Conservation (phyloP, 371 early-diverging fungal genomes). For the Dichotomocladium elegans region DNA sequence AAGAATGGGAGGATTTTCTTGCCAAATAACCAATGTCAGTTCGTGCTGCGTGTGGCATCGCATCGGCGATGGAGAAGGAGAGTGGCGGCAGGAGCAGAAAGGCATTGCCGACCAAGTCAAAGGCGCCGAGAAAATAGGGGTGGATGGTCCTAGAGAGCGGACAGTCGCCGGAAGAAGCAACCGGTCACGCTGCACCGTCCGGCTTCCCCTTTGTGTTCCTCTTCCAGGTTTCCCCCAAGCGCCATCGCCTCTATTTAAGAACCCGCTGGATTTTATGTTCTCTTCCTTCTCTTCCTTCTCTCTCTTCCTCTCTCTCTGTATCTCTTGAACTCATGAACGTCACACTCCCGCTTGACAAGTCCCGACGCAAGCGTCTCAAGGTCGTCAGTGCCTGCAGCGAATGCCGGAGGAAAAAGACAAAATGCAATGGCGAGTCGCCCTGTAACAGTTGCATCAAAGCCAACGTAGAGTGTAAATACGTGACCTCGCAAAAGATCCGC, state of each 20-base stretch:
- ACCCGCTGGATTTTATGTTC: conserved; percentile 6
- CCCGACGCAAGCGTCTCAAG: conserved; percentile 41
- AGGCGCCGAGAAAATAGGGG: not conserved
- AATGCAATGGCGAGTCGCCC: conserved; percentile 44
- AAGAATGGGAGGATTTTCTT: too few relatives aligned
- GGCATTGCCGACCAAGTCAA: too few relatives aligned
- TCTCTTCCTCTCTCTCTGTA: not conserved
- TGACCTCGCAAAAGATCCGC: conserved; percentile 21
- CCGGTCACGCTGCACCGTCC: conserved; percentile 6
- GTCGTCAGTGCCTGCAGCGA: conserved; percentile 44
- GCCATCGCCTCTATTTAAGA: not conserved
- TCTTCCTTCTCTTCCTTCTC: conserved; percentile 2
- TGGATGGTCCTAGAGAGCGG: not conserved
- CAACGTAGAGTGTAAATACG: conserved; percentile 34
- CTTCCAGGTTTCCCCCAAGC: not conserved
- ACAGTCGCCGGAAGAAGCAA: conserved; percentile 10
- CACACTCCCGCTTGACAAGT: conserved; percentile 24
- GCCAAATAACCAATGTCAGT: too few relatives aligned
- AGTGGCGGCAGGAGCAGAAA: too few relatives aligned
- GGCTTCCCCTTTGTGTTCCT: conserved; percentile 1
- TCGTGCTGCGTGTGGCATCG: too few relatives aligned
- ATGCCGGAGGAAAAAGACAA: conserved; percentile 60
- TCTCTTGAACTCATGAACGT: not conserved
- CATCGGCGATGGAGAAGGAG: not conserved
- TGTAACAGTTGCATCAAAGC: conserved; percentile 35